These are phyloP conservation scores for Penium margaritaceum DNA, from an alignment of 139 green algal species.

Conservation along the genomic window DNA sequence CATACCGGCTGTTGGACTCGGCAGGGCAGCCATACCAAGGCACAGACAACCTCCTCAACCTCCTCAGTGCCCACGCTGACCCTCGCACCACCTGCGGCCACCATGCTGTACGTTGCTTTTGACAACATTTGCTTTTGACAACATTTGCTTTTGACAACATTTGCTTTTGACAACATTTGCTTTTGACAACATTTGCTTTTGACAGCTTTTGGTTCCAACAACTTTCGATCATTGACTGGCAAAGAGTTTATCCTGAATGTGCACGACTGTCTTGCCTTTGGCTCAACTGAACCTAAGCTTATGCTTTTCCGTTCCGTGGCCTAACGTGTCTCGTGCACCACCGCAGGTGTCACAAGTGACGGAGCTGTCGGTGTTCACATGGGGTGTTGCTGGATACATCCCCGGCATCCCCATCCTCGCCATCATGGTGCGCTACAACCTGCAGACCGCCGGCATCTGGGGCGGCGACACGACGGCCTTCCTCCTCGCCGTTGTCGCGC, in stretches of 20 bases:
- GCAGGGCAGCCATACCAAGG: constrained; percentile 11
- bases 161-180: too few species aligned
- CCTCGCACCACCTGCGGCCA: constrained; percentile 10
- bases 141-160: neutral
- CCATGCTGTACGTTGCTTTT: neutral
- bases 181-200: too few species aligned
- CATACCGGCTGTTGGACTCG: constrained; percentile 26
- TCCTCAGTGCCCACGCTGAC: constrained; percentile 6
- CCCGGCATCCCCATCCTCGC: constrained; percentile 30
- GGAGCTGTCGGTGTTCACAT: constrained; percentile 22
- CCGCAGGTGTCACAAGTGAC: constrained; percentile 9
- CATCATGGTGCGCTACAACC: constrained; percentile 42
- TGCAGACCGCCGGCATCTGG: constrained; percentile 11
- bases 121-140: neutral
- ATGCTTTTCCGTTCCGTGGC: neutral
- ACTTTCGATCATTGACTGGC: too few species aligned
- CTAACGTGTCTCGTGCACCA: too few species aligned
- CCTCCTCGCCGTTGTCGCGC: constrained; percentile 13
- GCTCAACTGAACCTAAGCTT: neutral
- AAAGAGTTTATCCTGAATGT: neutral
- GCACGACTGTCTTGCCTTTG: too few species aligned
- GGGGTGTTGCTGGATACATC: constrained; percentile 24
- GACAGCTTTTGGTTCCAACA: too few species aligned
- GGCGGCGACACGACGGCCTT: neutral
- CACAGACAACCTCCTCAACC: constrained; percentile 36